Conservation (phyloP, 192 early-diverging fungal genomes). For the Rhizoclosmatium sp. region DNA sequence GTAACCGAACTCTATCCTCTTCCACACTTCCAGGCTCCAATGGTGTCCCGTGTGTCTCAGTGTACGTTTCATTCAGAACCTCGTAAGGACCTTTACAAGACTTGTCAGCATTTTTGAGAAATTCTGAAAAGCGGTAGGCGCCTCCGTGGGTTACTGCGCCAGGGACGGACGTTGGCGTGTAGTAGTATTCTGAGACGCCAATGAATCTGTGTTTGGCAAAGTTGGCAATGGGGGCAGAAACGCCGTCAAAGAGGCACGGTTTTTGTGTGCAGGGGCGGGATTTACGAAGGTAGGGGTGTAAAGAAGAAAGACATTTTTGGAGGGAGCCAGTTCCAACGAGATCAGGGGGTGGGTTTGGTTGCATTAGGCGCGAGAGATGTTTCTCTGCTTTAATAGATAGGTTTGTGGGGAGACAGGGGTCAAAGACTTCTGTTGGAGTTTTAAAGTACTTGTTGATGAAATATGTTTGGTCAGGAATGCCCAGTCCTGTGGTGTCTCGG, state of each 20-base stretch:
- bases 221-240: conserved; percentile 85
- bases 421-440: conserved; percentile 13
- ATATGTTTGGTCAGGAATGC: background rate
- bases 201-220: conserved; percentile 74
- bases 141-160: conserved; percentile 16
- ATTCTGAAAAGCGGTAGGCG: conserved; percentile 19
- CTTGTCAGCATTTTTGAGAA: conserved; percentile 19
- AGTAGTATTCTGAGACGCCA: conserved; percentile 97
- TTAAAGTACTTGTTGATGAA: no score
- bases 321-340: conserved; percentile 56
- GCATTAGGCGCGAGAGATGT: background rate
- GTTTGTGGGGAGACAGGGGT: conserved; percentile 57
- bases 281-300: conserved; percentile 82
- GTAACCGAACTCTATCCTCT: conserved; percentile 75
- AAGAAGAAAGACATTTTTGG: conserved; percentile 38
- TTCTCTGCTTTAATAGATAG: conserved; percentile 29
- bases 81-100: conserved; percentile 4
- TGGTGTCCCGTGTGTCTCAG: background rate
- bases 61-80: background rate
- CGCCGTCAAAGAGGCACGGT: conserved; percentile 95
- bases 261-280: conserved; percentile 68
- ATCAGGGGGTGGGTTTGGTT: background rate
- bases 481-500: background rate
- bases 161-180: conserved; percentile 81
- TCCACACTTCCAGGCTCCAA: conserved; percentile 33